These are phyloP conservation scores for Solanum peruvianum DNA, from an alignment of 257 asterid species.

Conservation along the genomic window DNA sequence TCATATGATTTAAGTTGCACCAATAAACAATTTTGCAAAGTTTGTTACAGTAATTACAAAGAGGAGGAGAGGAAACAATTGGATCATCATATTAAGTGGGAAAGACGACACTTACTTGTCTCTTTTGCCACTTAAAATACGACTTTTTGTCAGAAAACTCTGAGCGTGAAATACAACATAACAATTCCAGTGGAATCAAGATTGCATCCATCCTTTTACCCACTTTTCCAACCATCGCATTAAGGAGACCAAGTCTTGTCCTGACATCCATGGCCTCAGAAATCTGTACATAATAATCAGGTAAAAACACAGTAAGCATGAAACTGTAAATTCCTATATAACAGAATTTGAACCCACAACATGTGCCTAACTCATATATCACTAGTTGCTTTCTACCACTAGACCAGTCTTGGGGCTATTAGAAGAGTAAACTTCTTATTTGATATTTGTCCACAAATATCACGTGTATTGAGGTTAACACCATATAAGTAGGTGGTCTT, in stretches of 20 bases:
- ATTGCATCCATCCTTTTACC: conserved; percentile 95
- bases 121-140: conserved; percentile 93
- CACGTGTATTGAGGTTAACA: neutral
- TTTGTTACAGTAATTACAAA: neutral
- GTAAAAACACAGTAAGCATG: conserved; percentile 2
- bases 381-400: neutral
- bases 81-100: neutral
- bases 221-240: conserved; percentile 93
- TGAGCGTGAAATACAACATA: conserved; percentile 88
- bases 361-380: neutral
- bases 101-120: conserved; percentile 67
- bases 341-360: neutral
- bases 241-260: conserved; percentile 81
- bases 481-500: neutral
- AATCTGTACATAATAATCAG: conserved; percentile 38
- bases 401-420: neutral
- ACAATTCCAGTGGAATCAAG: conserved; percentile 78
- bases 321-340: neutral
- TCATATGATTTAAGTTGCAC: neutral
- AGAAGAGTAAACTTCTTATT: neutral
- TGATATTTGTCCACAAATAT: neutral
- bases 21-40: neutral
- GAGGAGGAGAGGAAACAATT: neutral
- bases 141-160: conserved; percentile 94
- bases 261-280: conserved; percentile 88